Evolutionary conservation across 2,329 filamentous ascomycete genomes (phyloP), one percentile per base, ranked within the genome.

Genomic region (Pseudogymnoascus sp.): DNA sequence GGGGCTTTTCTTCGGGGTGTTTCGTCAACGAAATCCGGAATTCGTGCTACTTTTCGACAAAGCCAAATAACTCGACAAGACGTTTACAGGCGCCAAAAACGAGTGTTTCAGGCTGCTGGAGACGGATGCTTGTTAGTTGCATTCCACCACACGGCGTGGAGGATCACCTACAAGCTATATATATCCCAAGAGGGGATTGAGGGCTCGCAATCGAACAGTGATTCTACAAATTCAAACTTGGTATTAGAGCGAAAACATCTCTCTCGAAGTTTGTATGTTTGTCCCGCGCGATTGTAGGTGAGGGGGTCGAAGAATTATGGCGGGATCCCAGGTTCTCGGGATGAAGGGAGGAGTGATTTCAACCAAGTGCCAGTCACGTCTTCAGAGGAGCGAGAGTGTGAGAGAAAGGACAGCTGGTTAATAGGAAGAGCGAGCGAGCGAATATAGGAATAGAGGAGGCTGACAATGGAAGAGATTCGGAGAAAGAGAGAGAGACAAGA

Each of bases 401-500:
- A 38, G 16, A 61, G 6, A 24, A 47, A 24, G 10, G n/a, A 31
- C 35, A 47, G 38, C 35, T 26, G 59, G 38, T 26, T 38, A 29
- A 42, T 38, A 61, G 59, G 38, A 47, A 61, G 59, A 47, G 33
- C 14, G 59, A 61, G 59, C 35, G 59, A 61, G 59, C 61, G 33
- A 63, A 63, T 26, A 67, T 66, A 61, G 64, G 65, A 42, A 66
- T 65, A 29, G 67, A 59, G 31, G 64, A 40, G 40, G 66, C 44
- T 50, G 64, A 67, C 40, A 71, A 67, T 37, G 74, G 71, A 65
- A 74, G 70, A 75, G 74, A 59, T 75, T 73, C 66, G 73, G 71
- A 65, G 77, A 70, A 67, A 78, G 78, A 65, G 76, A 76, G 29
- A 76, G 74, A n/a, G 76, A 73, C 65, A 76, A 76, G 69, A 76